phyloP scores from a whole-genome alignment of 805 yeast species.

The Candida patagonica region DNA sequence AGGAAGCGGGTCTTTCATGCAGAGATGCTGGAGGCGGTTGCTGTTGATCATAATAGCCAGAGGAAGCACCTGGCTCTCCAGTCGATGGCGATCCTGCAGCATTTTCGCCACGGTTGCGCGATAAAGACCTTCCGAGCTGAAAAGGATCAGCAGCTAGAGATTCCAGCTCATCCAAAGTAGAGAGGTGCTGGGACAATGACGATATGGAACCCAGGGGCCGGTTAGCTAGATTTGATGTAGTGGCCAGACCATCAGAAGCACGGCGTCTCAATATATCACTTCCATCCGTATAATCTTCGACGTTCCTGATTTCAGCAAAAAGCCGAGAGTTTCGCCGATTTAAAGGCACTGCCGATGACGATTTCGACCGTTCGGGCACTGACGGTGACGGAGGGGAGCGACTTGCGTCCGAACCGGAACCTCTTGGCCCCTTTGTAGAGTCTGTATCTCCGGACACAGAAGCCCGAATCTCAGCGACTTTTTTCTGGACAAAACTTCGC shows the following conservation, averaged over 20 bases:
- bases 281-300: constrained; percentile 26
- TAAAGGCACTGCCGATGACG: constrained; percentile 1
- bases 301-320: constrained; percentile 27
- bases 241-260: constrained; percentile 12
- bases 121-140: constrained; percentile 69
- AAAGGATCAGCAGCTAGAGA: constrained; percentile 61
- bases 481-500: constrained; percentile 33
- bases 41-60: not conserved
- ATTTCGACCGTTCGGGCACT: constrained; percentile 4
- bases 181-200: constrained; percentile 55
- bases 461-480: constrained; percentile 28
- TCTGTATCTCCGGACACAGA: constrained; percentile 9
- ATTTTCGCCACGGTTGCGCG: constrained; percentile 22
- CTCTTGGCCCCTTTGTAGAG: constrained; percentile 1
- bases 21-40: not conserved
- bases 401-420: constrained; percentile 2
- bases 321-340: constrained; percentile 24
- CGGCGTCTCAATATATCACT: constrained; percentile 24
- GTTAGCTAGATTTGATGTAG: constrained; percentile 1
- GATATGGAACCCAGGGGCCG: constrained; percentile 21
- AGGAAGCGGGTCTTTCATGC: no score
- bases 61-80: not conserved
- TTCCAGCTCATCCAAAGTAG: constrained; percentile 58
- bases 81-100: not conserved
- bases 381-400: not conserved